phyloP scores from a whole-genome alignment of 176 grass and related monocot genomes.

The Bromus sterilis region DNA sequence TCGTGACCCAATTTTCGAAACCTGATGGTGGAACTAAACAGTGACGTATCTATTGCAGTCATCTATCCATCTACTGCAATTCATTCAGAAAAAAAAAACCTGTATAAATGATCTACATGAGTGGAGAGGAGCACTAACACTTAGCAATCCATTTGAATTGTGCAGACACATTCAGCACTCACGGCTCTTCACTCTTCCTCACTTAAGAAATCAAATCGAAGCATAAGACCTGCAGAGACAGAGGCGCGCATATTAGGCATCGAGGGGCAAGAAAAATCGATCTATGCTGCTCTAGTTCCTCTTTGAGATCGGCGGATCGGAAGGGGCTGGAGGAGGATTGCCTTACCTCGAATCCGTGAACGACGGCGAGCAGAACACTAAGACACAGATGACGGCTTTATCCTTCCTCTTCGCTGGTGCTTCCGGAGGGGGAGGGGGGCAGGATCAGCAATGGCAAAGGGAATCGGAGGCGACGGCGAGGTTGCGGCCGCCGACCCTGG shows the following conservation, averaged over 20 bases:
- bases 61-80: neutral
- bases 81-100: neutral
- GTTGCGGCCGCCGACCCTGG: neutral
- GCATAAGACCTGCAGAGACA: neutral
- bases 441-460: neutral
- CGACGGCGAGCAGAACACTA: neutral
- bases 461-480: neutral
- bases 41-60: neutral
- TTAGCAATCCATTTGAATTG: too few relatives aligned
- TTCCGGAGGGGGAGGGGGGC: too few relatives aligned
- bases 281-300: neutral
- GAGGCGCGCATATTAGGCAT: neutral
- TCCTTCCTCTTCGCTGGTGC: neutral
- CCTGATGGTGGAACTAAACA: neutral
- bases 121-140: too few relatives aligned
- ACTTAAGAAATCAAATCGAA: neutral
- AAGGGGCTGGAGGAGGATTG: neutral
- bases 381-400: neutral
- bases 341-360: neutral
- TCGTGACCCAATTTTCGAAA: neutral
- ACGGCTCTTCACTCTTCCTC: too few relatives aligned
- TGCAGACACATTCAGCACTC: too few relatives aligned
- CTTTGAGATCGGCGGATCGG: neutral
- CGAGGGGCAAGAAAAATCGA: neutral
- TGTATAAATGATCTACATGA: too few relatives aligned